A percentile compares a stretch with the other conserved stretches of the same genome.
Evolutionary conservation across 2,329 filamentous ascomycete genomes (phyloP).

Genomic region (Incumbomyces delicatus): DNA sequence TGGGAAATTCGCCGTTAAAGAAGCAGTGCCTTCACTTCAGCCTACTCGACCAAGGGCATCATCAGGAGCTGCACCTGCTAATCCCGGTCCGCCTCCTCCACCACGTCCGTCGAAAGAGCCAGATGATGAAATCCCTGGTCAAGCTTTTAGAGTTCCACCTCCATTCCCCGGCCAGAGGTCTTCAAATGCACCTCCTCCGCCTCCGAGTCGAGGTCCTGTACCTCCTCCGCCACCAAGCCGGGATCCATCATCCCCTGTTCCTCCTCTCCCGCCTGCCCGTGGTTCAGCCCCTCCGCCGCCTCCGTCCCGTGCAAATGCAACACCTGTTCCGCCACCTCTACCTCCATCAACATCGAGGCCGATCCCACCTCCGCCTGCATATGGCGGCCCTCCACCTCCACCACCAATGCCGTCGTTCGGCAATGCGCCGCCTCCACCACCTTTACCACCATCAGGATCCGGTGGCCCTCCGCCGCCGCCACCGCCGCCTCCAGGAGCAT

Average conservation of each 20-base stretch:
- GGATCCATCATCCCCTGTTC: slow-evolving; percentile 32
- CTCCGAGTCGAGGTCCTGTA: slow-evolving; percentile 42
- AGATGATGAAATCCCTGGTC: slow-evolving; percentile 50
- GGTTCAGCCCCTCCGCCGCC: slow-evolving; percentile 39
- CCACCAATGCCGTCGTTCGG: slow-evolving; percentile 36
- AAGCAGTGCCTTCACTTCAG: slow-evolving; percentile 34
- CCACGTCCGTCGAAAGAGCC: slow-evolving; percentile 61
- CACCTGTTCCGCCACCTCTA: slow-evolving; percentile 35
- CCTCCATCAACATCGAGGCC: slow-evolving; percentile 31
- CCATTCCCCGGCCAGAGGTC: slow-evolving; percentile 60
- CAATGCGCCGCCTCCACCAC: slow-evolving; percentile 27
- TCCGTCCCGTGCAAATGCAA: slow-evolving; percentile 31
- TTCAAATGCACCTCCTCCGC: slow-evolving; percentile 58
- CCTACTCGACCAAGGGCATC: slow-evolving; percentile 41
- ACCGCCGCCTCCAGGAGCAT: slow-evolving; percentile 41
- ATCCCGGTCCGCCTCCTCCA: slow-evolving; percentile 56
- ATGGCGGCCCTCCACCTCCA: slow-evolving; percentile 32
- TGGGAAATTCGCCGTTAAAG: slow-evolving; percentile 65
- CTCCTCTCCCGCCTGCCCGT: slow-evolving; percentile 53
- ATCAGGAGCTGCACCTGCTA: slow-evolving; percentile 38
- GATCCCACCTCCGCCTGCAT: slow-evolving; percentile 35
- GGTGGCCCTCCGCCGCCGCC: slow-evolving; percentile 23
- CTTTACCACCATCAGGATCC: slow-evolving; percentile 30
- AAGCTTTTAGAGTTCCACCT: slow-evolving; percentile 68
- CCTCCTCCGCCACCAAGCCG: slow-evolving; percentile 58